Base-by-base conservation (phyloP, 306 rosid species). In the Prunus armeniaca region DNA sequence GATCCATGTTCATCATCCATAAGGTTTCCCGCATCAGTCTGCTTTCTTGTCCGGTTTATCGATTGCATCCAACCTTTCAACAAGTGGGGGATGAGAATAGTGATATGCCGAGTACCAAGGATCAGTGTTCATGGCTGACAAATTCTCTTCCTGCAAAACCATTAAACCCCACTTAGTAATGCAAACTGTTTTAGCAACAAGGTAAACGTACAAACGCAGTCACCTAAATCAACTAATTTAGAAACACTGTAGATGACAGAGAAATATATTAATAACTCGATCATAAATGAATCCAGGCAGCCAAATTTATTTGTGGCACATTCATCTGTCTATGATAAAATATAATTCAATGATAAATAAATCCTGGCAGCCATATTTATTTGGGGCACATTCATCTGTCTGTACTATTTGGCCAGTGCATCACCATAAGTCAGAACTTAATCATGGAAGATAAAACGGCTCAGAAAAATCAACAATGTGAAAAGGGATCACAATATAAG, bases 81-180 rank as follows among this genome's bases (percentile, higher is more conserved):
- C 96, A 20, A 95, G 97, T 3, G 99, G 99, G 47, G 97, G 97
- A 80, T 95, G 97, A 54, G 99, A 95, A 71, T 92, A 95, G 91
- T 95, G 99, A 83, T 92, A 95, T 6, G 99, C 97, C 1, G 99
- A 95, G 88, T 84, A 95, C 99, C 97, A 95, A 28, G 97, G 99
- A 88, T 91, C 98, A 12, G 97, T 90, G 55, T 95, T 95, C 99
- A 95, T 92, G 5, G 99, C 97, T 8, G 97, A 95, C 68, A 95
- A 83, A 86, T 95, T 95, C 80, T 92, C 96, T 89, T 95, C 97
- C 98, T 95, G 90, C 15, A 80, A 86, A 71, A 32, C 11, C 69
- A 65, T 24, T 5, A 17, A 14, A 56, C 45, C 17, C 76, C 72
- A 22, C 56, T 70, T 64, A 74, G 73, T 73, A 52, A 15, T 54